Percentiles rank a stretch among this genome's conserved stretches.
phyloP scores from a whole-genome alignment of 306 rosid species.

The Betula pendula region DNA sequence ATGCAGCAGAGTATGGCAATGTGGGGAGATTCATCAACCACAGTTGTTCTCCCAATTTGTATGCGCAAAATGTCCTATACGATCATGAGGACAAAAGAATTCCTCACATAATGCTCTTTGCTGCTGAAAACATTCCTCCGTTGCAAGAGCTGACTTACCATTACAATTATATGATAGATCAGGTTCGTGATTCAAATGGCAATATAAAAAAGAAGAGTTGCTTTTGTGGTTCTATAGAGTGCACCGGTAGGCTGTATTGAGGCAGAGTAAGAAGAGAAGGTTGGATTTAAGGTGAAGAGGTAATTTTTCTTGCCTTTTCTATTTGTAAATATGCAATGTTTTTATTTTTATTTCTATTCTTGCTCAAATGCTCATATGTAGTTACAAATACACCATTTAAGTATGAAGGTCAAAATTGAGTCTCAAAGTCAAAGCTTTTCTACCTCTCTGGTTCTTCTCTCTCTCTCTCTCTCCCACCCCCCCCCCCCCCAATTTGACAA shows the following conservation, averaged over 20 bases:
- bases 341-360: too few species aligned
- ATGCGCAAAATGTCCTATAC: slow-evolving; percentile 84
- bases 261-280: neutral
- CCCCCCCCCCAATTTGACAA: too few species aligned
- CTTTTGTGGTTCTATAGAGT: slow-evolving; percentile 77
- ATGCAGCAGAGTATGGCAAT: slow-evolving; percentile 74
- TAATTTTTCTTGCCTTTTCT: too few species aligned
- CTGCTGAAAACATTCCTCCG: slow-evolving; percentile 93
- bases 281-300: neutral
- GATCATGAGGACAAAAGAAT: slow-evolving; percentile 82
- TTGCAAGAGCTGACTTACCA: slow-evolving; percentile 83
- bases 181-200: slow-evolving; percentile 74
- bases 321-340: too few species aligned
- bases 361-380: too few species aligned
- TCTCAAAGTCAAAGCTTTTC: too few species aligned
- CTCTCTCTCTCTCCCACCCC: too few species aligned
- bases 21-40: slow-evolving; percentile 94
- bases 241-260: slow-evolving; percentile 91
- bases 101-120: slow-evolving; percentile 92
- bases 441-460: too few species aligned
- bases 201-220: slow-evolving; percentile 78
- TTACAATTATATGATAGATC: slow-evolving; percentile 74
- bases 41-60: slow-evolving; percentile 90
- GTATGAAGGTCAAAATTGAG: too few species aligned
- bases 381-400: too few species aligned